Evolutionary conservation across 257 asterid species (phyloP).

Genomic region (Plectranthus barbatus): DNA sequence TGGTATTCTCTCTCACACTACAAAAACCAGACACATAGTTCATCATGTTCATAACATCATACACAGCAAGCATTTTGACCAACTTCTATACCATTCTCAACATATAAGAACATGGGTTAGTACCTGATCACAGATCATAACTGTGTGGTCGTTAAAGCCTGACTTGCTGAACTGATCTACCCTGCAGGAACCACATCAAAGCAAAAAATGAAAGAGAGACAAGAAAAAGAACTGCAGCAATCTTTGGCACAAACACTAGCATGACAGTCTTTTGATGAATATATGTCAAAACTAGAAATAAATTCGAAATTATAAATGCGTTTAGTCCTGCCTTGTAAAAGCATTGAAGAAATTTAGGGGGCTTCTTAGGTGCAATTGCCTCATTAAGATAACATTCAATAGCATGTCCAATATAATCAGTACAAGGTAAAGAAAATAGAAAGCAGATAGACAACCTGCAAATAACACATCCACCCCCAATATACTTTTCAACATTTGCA

Average conservation of each 20-base stretch:
- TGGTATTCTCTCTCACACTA: slow-evolving; percentile 94
- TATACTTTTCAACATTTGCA: slow-evolving; percentile 39
- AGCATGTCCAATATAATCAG: not conserved
- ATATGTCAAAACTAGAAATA: not conserved
- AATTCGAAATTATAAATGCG: not conserved
- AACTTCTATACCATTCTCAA: not conserved
- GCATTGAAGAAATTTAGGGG: not conserved
- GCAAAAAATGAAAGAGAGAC: not conserved
- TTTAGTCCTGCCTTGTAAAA: not conserved
- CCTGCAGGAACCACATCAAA: slow-evolving; percentile 36
- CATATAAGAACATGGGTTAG: not conserved
- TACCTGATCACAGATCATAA: slow-evolving; percentile 94
- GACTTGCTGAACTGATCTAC: slow-evolving; percentile 52
- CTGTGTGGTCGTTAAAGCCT: slow-evolving; percentile 58
- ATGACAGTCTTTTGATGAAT: not conserved
- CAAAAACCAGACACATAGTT: slow-evolving; percentile 10
- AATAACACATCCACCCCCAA: slow-evolving; percentile 67
- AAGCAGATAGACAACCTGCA: slow-evolving; percentile 60
- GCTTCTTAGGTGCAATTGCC: not conserved
- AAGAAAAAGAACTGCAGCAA: not conserved
- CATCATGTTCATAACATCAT: slow-evolving; percentile 4
- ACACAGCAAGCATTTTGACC: slow-evolving; percentile 5
- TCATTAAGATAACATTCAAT: slow-evolving; percentile 5
- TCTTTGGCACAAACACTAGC: not conserved
- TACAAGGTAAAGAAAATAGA: not conserved